Evolutionary conservation across 1,139 yeast genomes (phyloP), one percentile per base, ranked within the genome.

Genomic region (Yarrowia galli): DNA sequence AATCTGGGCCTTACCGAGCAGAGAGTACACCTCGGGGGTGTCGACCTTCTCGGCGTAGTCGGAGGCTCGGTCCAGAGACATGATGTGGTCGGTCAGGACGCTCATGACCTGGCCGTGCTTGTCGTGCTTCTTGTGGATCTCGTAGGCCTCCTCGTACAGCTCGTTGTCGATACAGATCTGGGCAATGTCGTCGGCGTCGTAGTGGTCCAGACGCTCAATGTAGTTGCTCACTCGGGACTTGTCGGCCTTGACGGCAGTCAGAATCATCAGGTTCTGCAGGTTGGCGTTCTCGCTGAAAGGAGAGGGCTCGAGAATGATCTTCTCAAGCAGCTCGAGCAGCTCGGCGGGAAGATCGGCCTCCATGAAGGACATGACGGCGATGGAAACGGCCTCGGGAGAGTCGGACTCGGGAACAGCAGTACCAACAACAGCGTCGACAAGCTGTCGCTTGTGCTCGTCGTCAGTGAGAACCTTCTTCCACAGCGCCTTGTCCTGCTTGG

Each of bases 321-420:
- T 95, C 79, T 95, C 99, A 74, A 95, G 84, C 72, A 95, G 85
- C 81, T 95, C 99, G 77, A 95, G 91, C 77, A 95, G 86, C 80
- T 96, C 99, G 72, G 87, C 85, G 64, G 97, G 97, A 77, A 95
- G 84, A 72, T 93, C 97, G 71, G 95, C 96, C 72, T 90, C 92
- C 98, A 96, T 92, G 78, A 95, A 93, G 0, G 98, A 96, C 82
- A 93, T 95, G 68, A 95, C 99, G 38, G 98, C 95, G 73, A 95
- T 83, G 12, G 98, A 92, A 71, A 95, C 92, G 68, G 97, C 97
- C 80, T 95, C 98, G 23, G 99, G 98, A 74, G 91, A 97, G 71
- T 86, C 91, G 70, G 93, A 85, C 80, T 95, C 99, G 35, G 99
- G 98, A 72, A 95, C 93, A 70, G 98, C 99, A 69, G 97, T 91